These are phyloP conservation scores for Stentor coeruleus DNA, from an alignment of 73 alveolate species.

Conservation along the genomic window DNA sequence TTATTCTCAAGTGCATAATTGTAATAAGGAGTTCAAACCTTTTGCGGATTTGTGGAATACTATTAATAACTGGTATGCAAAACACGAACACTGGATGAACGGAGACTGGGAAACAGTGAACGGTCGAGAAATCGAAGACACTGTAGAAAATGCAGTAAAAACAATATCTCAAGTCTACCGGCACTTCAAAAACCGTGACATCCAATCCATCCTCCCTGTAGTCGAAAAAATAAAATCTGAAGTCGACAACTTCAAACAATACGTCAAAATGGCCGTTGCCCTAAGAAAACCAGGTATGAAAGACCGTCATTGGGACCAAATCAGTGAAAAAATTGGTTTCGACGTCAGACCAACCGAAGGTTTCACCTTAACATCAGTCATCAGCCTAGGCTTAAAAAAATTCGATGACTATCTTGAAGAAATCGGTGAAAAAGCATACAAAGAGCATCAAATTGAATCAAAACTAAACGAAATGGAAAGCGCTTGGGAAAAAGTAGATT, in stretches of 20 bases:
- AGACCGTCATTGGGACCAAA: conserved; percentile 51
- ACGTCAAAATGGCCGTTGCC: conserved; percentile 93
- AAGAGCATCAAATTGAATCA: conserved; percentile 74
- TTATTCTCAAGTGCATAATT: conserved; percentile 79
- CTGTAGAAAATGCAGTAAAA: conserved; percentile 64
- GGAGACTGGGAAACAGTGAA: conserved; percentile 78
- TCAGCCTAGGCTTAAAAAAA: conserved; percentile 87
- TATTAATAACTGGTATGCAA: conserved; percentile 67
- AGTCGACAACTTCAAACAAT: conserved; percentile 94
- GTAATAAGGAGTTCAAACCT: conserved; percentile 79
- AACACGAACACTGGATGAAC: conserved; percentile 63
- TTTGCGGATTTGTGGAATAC: conserved; percentile 81
- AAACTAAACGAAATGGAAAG: conserved; percentile 70
- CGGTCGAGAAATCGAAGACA: conserved; percentile 67
- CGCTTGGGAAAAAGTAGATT: conserved; percentile 72
- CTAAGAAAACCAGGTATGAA: conserved; percentile 63
- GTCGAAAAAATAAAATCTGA: conserved; percentile 77
- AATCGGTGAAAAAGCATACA: conserved; percentile 72
- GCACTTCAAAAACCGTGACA: conserved; percentile 67
- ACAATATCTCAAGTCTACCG: conserved; percentile 51
- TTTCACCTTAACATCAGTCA: conserved; percentile 88
- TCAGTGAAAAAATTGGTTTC: conserved; percentile 69
- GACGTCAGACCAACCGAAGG: conserved; percentile 95
- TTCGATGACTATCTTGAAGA: conserved; percentile 76
- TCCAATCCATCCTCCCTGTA: no score